These are phyloP conservation scores for Limonium bicolor DNA, from an alignment of 148 eudicot species.

Conservation along the genomic window DNA sequence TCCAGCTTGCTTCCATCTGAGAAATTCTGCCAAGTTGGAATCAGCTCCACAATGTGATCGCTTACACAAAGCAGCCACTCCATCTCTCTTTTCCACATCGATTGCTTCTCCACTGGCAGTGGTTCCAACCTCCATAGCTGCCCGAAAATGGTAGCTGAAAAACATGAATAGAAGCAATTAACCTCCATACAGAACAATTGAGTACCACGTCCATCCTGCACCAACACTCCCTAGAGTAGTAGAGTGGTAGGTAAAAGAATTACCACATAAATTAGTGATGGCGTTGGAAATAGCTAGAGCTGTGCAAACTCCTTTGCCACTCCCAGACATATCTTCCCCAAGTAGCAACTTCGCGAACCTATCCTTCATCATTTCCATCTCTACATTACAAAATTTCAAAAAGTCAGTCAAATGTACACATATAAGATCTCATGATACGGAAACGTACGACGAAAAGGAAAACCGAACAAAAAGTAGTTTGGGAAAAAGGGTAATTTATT, in stretches of 20 bases:
- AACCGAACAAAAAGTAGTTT: no score
- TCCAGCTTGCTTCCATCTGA: slow-evolving; percentile 89
- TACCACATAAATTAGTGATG: slow-evolving; percentile 87
- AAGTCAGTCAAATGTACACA: slow-evolving; percentile 8
- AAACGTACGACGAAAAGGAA: no score
- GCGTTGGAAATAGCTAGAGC: slow-evolving; percentile 89
- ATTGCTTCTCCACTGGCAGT: slow-evolving; percentile 51
- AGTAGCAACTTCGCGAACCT: slow-evolving; percentile 84
- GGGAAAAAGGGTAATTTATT: no score
- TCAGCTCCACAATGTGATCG: slow-evolving; percentile 86
- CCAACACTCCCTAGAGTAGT: not conserved
- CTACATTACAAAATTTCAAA: slow-evolving; percentile 20
- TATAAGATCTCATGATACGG: no score
- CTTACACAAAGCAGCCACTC: slow-evolving; percentile 82
- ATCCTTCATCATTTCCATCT: slow-evolving; percentile 85
- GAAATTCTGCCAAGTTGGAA: slow-evolving; percentile 82
- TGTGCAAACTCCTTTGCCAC: slow-evolving; percentile 82
- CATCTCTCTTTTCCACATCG: slow-evolving; percentile 92
- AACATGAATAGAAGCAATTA: not conserved
- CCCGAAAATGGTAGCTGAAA: slow-evolving; percentile 70
- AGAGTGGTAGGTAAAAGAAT: not conserved
- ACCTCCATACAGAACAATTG: no score
- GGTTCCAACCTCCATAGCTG: slow-evolving; percentile 98
- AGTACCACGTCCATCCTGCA: no score
- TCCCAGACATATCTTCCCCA: slow-evolving; percentile 98